Evolutionary conservation across 768 basidiomycete genomes (phyloP), one percentile per base, ranked within the genome.

Genomic region (Tremella fuciformis): DNA sequence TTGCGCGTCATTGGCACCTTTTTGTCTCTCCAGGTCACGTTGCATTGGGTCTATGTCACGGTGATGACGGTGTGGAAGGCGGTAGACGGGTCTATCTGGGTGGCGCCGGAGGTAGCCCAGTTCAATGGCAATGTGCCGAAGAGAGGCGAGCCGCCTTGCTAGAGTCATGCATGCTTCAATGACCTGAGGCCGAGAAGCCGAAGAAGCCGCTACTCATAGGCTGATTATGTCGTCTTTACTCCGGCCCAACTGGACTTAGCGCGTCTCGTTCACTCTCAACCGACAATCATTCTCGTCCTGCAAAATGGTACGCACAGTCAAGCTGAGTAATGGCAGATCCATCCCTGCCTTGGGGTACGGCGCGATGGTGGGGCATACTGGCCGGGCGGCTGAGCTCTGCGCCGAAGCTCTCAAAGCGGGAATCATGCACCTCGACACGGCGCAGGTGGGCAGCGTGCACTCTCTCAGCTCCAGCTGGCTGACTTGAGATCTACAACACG

Each of bases 1-100:
- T 76, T 77, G 59, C 58, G 55, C 13, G 62, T 77, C 8, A 60
- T 76, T 9, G 76, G 69, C 0, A 71, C 70, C 4, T 55, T 74
- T 24, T 39, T 76, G 13, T 67, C 65, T 0, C 29, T 62, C 0
- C 63, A 65, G 46, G 73, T 75, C 8, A 58, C 71, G 8, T 4
- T 71, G 19, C 50, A 69, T 19, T 77, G 76, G 74, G 8, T 73
- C 16, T 71, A 71, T 41, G 63, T 75, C 21, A 42, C 58, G 18
- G 34, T 55, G 8, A 57, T 68, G 54, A 70, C 67, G 6, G 19
- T 61, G 29, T 58, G 61, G 38, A 67, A 70, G 46, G 59, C 44
- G 1, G 54, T 50, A 46, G 51, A 66, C 15, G 76, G 76, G 18
- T 58, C 64, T 1, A 63, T 77, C 50, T 77, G 63, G 44, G 62